Conservation (phyloP, 1,284 basidiomycete genomes). For the Phylloboletellus chloephorus region DNA sequence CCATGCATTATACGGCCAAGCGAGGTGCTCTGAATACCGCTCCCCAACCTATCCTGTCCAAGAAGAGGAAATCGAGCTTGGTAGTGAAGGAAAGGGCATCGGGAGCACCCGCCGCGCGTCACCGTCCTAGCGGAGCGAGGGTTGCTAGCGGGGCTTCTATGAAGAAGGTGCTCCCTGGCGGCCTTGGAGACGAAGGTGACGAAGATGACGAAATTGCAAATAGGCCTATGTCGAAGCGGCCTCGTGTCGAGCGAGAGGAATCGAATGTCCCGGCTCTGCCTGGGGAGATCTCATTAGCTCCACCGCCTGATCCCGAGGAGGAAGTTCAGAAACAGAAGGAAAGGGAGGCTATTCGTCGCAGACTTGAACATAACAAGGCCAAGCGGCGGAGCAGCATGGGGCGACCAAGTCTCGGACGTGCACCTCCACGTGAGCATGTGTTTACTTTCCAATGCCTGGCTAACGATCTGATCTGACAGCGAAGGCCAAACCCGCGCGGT, state of each 20-base stretch:
- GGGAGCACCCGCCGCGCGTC: conserved; percentile 25
- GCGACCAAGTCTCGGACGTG: conserved; percentile 39
- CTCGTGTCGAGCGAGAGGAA: conserved; percentile 33
- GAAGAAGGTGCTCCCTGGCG: conserved; percentile 48
- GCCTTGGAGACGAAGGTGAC: conserved; percentile 48
- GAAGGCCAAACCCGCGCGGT: conserved; percentile 41
- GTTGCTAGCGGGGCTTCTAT: conserved; percentile 40
- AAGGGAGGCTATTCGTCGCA: conserved; percentile 53
- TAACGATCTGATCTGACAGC: conserved; percentile 24
- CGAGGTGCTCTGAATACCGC: conserved; percentile 27
- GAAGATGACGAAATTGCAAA: conserved; percentile 34
- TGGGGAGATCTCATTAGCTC: neutral
- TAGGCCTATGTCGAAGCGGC: conserved; percentile 37
- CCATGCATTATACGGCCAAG: conserved; percentile 51
- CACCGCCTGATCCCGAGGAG: conserved; percentile 22
- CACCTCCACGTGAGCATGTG: conserved; percentile 35
- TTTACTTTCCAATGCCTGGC: conserved; percentile 1
- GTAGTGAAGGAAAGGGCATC: conserved; percentile 40
- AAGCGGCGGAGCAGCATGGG: conserved; percentile 61
- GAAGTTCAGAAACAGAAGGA: conserved; percentile 43
- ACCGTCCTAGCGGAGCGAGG: conserved; percentile 26
- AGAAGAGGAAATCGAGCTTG: conserved; percentile 42
- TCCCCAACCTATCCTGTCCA: conserved; percentile 23
- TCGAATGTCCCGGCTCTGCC: conserved; percentile 17
- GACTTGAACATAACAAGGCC: conserved; percentile 57